These are phyloP conservation scores for Dipsacomyces acuminosporus DNA, from an alignment of 371 early-diverging fungal genomes.

Conservation along the genomic window DNA sequence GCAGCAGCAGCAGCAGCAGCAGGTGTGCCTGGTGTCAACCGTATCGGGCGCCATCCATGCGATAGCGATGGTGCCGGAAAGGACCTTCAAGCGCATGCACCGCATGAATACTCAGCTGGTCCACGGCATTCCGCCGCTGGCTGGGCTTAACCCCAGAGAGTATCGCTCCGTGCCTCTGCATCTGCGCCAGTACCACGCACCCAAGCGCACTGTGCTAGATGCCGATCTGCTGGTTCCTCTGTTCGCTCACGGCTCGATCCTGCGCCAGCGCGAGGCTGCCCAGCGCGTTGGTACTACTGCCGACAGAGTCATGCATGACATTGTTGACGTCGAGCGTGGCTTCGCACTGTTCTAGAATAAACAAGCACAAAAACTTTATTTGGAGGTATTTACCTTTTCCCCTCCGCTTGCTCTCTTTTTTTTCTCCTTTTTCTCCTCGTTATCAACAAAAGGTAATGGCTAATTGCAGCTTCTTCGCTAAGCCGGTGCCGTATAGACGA, in stretches of 20 bases:
- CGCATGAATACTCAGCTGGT: conserved; percentile 78
- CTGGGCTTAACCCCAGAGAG: conserved; percentile 91
- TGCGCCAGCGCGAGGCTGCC: conserved; percentile 76
- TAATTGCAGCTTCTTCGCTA: too few relatives aligned
- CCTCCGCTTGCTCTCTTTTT: not conserved
- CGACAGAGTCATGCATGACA: conserved; percentile 76
- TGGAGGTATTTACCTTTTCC: not conserved
- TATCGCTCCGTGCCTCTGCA: conserved; percentile 53
- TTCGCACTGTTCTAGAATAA: conserved; percentile 18
- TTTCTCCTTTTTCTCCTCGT: not conserved
- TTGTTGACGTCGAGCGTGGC: conserved; percentile 19
- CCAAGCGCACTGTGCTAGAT: conserved; percentile 64
- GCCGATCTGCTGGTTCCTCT: conserved; percentile 71
- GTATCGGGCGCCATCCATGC: conserved; percentile 32
- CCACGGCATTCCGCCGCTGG: conserved; percentile 71
- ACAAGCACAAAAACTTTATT: not conserved
- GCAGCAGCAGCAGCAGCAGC: not conserved
- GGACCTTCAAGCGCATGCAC: conserved; percentile 81
- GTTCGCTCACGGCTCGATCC: conserved; percentile 63
- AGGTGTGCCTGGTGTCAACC: conserved; percentile 20
- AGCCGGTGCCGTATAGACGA: too few relatives aligned
- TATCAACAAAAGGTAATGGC: too few relatives aligned
- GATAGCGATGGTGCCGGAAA: conserved; percentile 77
- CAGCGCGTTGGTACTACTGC: conserved; percentile 83
- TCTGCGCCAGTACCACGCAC: conserved; percentile 59